Evolutionary conservation across 306 rosid species (phyloP).

Genomic region (Abrus pulchellus): DNA sequence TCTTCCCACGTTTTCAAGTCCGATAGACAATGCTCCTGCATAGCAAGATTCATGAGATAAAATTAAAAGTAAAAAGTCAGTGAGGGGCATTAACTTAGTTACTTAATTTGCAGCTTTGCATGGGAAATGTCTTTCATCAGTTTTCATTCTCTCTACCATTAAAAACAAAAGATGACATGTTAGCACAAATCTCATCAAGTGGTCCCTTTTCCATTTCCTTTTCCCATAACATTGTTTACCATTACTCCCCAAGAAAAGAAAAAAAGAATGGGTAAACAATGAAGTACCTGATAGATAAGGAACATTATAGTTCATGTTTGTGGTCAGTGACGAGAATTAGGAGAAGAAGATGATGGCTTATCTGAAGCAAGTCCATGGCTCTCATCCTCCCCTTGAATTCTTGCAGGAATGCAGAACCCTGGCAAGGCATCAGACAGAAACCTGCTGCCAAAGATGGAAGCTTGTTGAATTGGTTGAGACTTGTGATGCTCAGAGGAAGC

Average conservation of each 20-base stretch:
- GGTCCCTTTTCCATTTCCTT: slow-evolving; percentile 44
- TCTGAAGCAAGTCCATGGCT: slow-evolving; percentile 58
- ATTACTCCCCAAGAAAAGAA: slow-evolving; percentile 1
- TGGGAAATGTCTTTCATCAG: slow-evolving; percentile 35
- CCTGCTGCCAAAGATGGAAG: slow-evolving; percentile 74
- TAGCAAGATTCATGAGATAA: slow-evolving; percentile 33
- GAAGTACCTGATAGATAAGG: slow-evolving; percentile 53
- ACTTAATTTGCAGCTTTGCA: slow-evolving; percentile 46
- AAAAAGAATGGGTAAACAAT: slow-evolving; percentile 1
- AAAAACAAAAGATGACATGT: slow-evolving; percentile 46
- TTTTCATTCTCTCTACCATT: slow-evolving; percentile 32
- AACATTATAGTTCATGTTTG: slow-evolving; percentile 28
- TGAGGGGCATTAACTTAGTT: slow-evolving; percentile 21
- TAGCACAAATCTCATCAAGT: slow-evolving; percentile 29
- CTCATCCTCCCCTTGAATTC: slow-evolving; percentile 65
- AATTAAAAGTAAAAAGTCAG: not conserved
- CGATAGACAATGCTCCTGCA: slow-evolving; percentile 53
- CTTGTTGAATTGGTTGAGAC: slow-evolving; percentile 58
- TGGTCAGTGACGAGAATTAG: slow-evolving; percentile 70
- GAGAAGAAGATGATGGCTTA: slow-evolving; percentile 71
- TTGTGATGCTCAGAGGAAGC: slow-evolving; percentile 56
- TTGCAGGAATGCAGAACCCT: slow-evolving; percentile 70
- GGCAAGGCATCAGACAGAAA: slow-evolving; percentile 63
- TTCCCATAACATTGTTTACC: slow-evolving; percentile 30
- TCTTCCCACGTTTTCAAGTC: slow-evolving; percentile 47